These are phyloP conservation scores for Entomortierella lignicola DNA, from an alignment of 192 early-diverging fungal genomes.

Conservation along the genomic window DNA sequence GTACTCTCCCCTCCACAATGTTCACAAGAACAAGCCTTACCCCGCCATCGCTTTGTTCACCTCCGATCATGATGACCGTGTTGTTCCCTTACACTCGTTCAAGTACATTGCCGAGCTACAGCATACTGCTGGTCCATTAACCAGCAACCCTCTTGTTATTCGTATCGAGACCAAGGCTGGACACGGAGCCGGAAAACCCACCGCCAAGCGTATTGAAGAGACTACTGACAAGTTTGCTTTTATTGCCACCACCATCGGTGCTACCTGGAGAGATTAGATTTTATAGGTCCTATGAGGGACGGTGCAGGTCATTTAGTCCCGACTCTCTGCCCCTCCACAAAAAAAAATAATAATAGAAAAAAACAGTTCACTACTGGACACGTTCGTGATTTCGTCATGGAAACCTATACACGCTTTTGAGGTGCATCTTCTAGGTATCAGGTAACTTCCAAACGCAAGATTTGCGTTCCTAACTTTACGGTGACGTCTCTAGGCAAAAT, in stretches of 20 bases:
- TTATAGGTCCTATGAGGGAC: no score
- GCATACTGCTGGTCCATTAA: conserved; percentile 58
- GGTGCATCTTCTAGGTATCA: no score
- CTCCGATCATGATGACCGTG: conserved; percentile 78
- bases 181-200: conserved; percentile 77
- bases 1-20: conserved; percentile 80
- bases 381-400: no score
- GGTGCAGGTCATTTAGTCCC: no score
- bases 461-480: no score
- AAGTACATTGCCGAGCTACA: conserved; percentile 75
- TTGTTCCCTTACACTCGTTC: conserved; percentile 74
- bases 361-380: no score
- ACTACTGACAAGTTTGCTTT: conserved; percentile 73
- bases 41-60: conserved; percentile 73
- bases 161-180: conserved; percentile 77
- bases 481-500: no score
- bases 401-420: no score
- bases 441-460: no score
- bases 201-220: conserved; percentile 72
- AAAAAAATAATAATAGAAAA: no score
- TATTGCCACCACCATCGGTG: conserved; percentile 59
- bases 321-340: no score
- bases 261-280: conserved; percentile 63
- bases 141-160: conserved; percentile 67
- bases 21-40: conserved; percentile 59